Base-by-base conservation (phyloP, 78 protist species). In the Salpingoeca rosetta region DNA sequence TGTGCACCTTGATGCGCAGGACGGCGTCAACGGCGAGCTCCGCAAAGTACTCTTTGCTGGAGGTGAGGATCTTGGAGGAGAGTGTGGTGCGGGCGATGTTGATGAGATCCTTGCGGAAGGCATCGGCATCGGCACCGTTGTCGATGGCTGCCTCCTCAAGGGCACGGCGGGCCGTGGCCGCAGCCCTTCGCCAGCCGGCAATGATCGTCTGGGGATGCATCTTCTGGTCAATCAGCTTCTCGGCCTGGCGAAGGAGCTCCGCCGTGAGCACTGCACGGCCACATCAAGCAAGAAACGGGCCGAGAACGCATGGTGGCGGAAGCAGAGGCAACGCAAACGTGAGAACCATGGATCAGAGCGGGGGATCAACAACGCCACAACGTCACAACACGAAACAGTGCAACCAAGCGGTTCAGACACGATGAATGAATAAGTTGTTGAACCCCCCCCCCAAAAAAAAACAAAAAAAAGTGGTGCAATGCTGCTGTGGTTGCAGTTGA, bases 171-270 rank as follows among this genome's bases (percentile, higher is more conserved):
- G 99, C 99, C 17, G 87, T 88, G 12, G 88, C 87, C n/a, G 79
- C 25, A 40, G 99, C 99, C 73, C 31, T 41, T 37, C 87, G 74
- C 78, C 74, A 90, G 38, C 98, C 98, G 42, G 90, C 83, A 80
- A 96, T 92, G 90, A 97, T 95, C 36, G 97, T 94, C 91, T 96
- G 99, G 44, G 99, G 99, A 92, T 97, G 99, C 76, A 98, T 89
- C 77, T 91, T 86, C 87, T 87, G 85, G 39, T 82, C 83, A 42
- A 98, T 39, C 26, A 98, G 96, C 89, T 94, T 91, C 78, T 96
- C 99, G 24, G 98, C 99, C 84, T 96, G 97, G 44, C 97, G 88
- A n/a, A 98, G 93, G 24, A 99, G 92, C 92, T 96, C 99, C 43
- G 99, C 99, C 0, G 99, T 96, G 7, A 98, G 88, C 24, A 98